Evolutionary conservation across 257 asterid species (phyloP).

Genomic region (Phtheirospermum japonicum): DNA sequence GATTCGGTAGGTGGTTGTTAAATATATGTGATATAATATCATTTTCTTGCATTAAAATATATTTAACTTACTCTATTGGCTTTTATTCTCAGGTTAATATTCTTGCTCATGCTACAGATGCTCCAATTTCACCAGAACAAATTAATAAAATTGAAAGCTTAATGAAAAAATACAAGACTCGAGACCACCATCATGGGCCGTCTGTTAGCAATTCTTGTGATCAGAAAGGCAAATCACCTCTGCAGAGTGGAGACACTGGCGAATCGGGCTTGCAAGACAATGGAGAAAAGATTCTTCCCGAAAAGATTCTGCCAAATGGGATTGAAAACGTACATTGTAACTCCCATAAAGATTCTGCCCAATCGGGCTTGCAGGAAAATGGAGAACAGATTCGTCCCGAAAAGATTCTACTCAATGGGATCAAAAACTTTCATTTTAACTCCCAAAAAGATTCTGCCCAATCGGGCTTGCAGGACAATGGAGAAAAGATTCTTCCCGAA

Average conservation of each 20-base stretch:
- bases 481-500: conserved; percentile 45
- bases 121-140: conserved; percentile 67
- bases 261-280: conserved; percentile 69
- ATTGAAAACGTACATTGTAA: conserved; percentile 47
- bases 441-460: conserved; percentile 56
- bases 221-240: conserved; percentile 69
- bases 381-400: conserved; percentile 40
- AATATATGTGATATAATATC: conserved; percentile 15
- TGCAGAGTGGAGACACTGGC: conserved; percentile 69
- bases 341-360: conserved; percentile 26
- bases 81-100: conserved; percentile 76
- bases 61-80: conserved; percentile 30
- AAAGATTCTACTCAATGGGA: conserved; percentile 35
- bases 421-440: conserved; percentile 47
- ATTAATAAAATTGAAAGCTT: conserved; percentile 50
- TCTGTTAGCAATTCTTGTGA: conserved; percentile 53
- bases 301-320: conserved; percentile 48
- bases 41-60: conserved; percentile 13
- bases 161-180: conserved; percentile 52
- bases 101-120: conserved; percentile 84
- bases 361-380: background rate
- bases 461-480: conserved; percentile 62
- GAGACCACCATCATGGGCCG: conserved; percentile 33
- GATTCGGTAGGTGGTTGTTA: conserved; percentile 59
- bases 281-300: conserved; percentile 37